Evolutionary conservation across 2,329 filamentous ascomycete genomes (phyloP), one percentile per base, ranked within the genome.

Genomic region (Leptographium procerum): DNA sequence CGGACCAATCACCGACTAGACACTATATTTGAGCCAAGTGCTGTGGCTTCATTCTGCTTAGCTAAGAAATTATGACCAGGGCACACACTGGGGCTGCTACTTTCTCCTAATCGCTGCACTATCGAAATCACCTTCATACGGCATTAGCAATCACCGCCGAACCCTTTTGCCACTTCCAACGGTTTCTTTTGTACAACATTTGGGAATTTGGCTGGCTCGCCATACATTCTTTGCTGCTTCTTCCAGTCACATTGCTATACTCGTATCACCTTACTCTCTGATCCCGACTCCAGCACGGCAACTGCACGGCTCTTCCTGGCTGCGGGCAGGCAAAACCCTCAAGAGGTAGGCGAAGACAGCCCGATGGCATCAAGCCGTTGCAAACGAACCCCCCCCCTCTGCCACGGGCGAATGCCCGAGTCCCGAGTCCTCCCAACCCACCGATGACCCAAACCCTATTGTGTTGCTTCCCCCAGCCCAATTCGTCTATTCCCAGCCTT

Each of bases 51-150:
- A 5, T 10, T 19, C 19, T 16, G 47, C 47, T 50, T 50, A 50
- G 24, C 14, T 50, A 50, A 50, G 40, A 7, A 43, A 8, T 43
- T 50, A 14, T 22, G 24, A 50, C 47, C 47, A 50, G 47, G 47
- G 47, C 47, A 50, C 47, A 31, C 40, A n/a, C 19, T 43, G 40
- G n/a, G n/a, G 7, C 26, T 57, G 50, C 33, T 51, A 43, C 52
- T 52, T 54, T 59, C 57, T 58, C 52, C 57, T 58, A 59, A 57
- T 52, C 47, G 33, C 34, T 55, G 34, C 51, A 56, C 52, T 58
- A 55, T 58, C 57, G 47, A 55, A 59, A 31, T 55, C 52, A 43
- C 34, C 48, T 54, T 19, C 28, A 29, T 29, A 24, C 8, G 52
- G 26, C 31, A 59, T 55, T 56, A 56, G 43, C 57, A 59, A 59